Conservation (phyloP, 441 rosid genomes). For the Erodium trifolium region DNA sequence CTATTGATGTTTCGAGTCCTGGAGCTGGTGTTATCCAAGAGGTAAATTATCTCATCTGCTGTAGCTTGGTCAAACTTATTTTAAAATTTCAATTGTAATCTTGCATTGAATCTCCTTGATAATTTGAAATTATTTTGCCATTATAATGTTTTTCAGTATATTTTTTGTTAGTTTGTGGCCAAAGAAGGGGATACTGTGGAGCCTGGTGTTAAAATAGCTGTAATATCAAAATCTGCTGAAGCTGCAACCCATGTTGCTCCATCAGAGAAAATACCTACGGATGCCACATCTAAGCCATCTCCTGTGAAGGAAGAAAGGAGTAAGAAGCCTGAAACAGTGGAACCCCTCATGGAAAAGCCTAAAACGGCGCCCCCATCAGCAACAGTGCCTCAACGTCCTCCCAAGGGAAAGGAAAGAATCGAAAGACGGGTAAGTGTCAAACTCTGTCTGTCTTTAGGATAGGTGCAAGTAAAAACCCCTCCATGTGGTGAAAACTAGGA, state of each 20-base stretch:
- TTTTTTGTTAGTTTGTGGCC: slow-evolving; percentile 31
- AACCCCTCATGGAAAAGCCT: slow-evolving; percentile 29
- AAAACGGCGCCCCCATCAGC: slow-evolving; percentile 30
- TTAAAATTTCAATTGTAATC: background rate
- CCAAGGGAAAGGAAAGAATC: slow-evolving; percentile 46
- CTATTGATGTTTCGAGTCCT: slow-evolving; percentile 40
- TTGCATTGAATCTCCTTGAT: background rate
- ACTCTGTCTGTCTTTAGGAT: background rate
- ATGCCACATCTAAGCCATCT: slow-evolving; percentile 23
- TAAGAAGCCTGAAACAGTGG: slow-evolving; percentile 26
- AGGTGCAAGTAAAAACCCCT: no score
- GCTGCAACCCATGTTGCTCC: slow-evolving; percentile 31
- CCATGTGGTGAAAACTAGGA: no score
- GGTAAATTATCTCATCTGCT: slow-evolving; percentile 14
- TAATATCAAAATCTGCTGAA: slow-evolving; percentile 39
- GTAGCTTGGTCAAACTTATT: background rate
- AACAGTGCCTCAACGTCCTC: slow-evolving; percentile 48
- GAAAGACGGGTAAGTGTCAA: slow-evolving; percentile 23
- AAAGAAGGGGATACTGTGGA: slow-evolving; percentile 55
- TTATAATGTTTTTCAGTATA: background rate
- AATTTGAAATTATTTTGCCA: background rate
- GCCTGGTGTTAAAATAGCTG: slow-evolving; percentile 43
- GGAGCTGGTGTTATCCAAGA: slow-evolving; percentile 33
- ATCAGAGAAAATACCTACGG: slow-evolving; percentile 25
- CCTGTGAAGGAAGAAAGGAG: slow-evolving; percentile 22